Conservation (phyloP, 2,329 filamentous ascomycete genomes). For the Ceratocystis cubensis region DNA sequence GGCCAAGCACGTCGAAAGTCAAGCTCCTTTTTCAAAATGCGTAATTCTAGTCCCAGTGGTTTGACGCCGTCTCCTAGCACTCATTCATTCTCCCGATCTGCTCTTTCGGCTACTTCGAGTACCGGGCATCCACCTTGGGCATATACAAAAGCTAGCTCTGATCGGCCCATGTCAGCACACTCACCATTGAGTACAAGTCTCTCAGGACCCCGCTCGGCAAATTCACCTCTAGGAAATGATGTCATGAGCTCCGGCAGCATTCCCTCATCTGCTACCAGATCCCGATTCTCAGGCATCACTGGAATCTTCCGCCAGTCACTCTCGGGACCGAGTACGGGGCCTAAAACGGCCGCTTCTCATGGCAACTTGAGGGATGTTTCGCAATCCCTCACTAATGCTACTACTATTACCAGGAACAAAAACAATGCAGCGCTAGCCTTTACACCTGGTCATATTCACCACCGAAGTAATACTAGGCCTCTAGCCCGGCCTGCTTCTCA, state of each 20-base stretch:
- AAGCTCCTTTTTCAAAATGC: conserved; percentile 12
- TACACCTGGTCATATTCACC: neutral
- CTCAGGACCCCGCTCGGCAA: conserved; percentile 11
- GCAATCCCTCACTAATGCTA: neutral
- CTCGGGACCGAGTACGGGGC: neutral
- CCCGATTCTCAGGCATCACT: conserved; percentile 13
- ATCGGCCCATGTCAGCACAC: neutral
- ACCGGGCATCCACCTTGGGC: neutral
- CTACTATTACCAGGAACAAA: neutral
- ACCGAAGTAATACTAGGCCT: conserved; percentile 2
- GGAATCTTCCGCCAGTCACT: conserved; percentile 14
- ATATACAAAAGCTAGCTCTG: neutral
- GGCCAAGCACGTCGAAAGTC: conserved; percentile 3
- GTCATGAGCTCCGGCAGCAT: conserved; percentile 18
- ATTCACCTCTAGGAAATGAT: conserved; percentile 13
- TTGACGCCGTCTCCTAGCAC: neutral
- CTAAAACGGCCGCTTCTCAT: conserved; percentile 6
- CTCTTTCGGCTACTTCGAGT: neutral
- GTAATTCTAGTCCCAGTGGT: neutral
- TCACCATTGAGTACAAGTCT: neutral
- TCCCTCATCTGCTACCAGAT: conserved; percentile 3
- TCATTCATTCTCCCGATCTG: neutral
- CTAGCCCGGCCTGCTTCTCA: conserved; percentile 13
- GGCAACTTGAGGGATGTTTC: conserved; percentile 11
- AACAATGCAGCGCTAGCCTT: neutral